phyloP scores from a whole-genome alignment of 345 rosid genomes.

The Jatropha curcas region DNA sequence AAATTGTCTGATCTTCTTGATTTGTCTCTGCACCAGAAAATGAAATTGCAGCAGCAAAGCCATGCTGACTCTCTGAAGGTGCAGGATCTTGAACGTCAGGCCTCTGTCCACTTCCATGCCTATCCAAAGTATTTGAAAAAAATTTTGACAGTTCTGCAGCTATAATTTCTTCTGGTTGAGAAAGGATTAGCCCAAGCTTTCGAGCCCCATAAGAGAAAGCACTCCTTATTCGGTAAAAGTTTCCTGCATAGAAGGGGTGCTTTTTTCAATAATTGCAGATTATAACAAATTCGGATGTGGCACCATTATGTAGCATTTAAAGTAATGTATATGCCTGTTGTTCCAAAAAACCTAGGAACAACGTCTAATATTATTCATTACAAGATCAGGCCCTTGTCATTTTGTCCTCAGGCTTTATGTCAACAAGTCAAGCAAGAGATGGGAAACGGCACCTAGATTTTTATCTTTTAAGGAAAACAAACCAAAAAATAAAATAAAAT shows the following conservation, averaged over 20 bases:
- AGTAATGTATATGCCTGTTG: background rate
- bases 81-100: constrained; percentile 72
- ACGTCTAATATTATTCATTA: background rate
- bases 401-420: background rate
- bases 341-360: background rate
- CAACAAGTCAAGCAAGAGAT: background rate
- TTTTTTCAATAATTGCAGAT: background rate
- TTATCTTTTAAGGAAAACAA: background rate
- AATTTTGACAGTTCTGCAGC: constrained; percentile 60
- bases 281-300: background rate
- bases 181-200: constrained; percentile 70
- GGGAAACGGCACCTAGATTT: background rate
- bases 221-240: constrained; percentile 85
- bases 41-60: constrained; percentile 28
- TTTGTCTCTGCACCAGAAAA: constrained; percentile 38
- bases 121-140: constrained; percentile 68
- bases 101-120: constrained; percentile 78
- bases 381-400: background rate
- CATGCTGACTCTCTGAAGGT: constrained; percentile 43
- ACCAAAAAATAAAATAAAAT: background rate
- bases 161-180: constrained; percentile 54
- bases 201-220: constrained; percentile 92
- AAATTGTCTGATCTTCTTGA: constrained; percentile 46
- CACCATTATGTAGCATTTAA: background rate
- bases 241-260: constrained; percentile 41